Evolutionary conservation across 345 rosid species (phyloP).

Genomic region (Excoecaria agallocha): DNA sequence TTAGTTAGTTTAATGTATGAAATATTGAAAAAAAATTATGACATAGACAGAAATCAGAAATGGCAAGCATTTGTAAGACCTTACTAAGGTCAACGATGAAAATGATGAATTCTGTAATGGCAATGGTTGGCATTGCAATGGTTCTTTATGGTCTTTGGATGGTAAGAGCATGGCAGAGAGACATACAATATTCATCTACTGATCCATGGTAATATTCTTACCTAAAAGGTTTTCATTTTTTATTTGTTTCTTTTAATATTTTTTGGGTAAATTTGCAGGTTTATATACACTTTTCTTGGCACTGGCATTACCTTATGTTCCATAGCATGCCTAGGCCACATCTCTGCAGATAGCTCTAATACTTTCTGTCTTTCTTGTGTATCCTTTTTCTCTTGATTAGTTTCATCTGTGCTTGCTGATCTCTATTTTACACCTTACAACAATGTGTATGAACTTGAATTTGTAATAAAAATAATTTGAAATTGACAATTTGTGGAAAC

Average conservation of each 20-base stretch:
- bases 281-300: slow-evolving; percentile 40
- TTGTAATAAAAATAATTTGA: no score
- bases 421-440: no score
- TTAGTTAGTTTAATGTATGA: no score
- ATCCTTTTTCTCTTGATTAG: slow-evolving; percentile 35
- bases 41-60: slow-evolving; percentile 4
- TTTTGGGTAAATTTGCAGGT: slow-evolving; percentile 39
- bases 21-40: no score
- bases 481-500: no score
- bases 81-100: slow-evolving; percentile 40
- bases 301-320: slow-evolving; percentile 42
- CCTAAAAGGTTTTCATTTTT: no score
- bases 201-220: slow-evolving; percentile 33
- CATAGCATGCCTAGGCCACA: slow-evolving; percentile 49
- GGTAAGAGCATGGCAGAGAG: slow-evolving; percentile 52
- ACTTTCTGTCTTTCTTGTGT: slow-evolving; percentile 52
- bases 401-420: neutral
- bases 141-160: slow-evolving; percentile 53
- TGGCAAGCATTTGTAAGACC: slow-evolving; percentile 31
- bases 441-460: no score
- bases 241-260: no score
- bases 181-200: slow-evolving; percentile 30
- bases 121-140: slow-evolving; percentile 50
- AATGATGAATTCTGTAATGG: slow-evolving; percentile 41
- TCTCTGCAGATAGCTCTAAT: slow-evolving; percentile 47